phyloP scores from a whole-genome alignment of 2,329 filamentous ascomycete species.

The Dactylellina haptotyla region DNA sequence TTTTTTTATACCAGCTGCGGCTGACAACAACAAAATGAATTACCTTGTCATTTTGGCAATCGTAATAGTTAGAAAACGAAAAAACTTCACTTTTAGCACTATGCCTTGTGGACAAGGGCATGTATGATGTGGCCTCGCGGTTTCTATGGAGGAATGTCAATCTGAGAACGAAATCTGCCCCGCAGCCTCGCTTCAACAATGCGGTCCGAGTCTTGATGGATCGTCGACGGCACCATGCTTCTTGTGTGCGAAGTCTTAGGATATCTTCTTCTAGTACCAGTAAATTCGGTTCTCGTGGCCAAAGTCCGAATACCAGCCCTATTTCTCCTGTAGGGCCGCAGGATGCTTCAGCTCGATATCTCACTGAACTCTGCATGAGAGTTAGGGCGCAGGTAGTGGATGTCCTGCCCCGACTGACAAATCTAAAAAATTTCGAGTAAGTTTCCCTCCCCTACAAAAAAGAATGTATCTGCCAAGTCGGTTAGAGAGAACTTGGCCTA shows the following conservation, averaged over 20 bases:
- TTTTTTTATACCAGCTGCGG: conserved; percentile 47
- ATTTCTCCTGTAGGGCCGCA: conserved; percentile 40
- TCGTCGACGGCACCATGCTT: conserved; percentile 47
- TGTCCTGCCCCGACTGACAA: conserved; percentile 43
- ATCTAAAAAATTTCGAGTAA: conserved; percentile 51
- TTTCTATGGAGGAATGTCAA: conserved; percentile 52
- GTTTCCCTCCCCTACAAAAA: not conserved
- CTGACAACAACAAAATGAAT: conserved; percentile 52
- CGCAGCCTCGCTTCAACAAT: conserved; percentile 45
- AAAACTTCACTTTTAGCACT: conserved; percentile 51
- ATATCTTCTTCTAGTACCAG: conserved; percentile 51
- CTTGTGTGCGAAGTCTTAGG: conserved; percentile 45
- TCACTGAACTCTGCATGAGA: conserved; percentile 47
- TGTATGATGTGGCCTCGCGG: conserved; percentile 51
- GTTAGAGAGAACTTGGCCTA: not conserved
- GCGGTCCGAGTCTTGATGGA: conserved; percentile 51
- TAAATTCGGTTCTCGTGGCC: conserved; percentile 46
- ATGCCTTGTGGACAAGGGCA: conserved; percentile 49
- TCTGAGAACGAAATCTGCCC: conserved; percentile 47
- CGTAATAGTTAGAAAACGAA: conserved; percentile 52
- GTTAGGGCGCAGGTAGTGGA: conserved; percentile 51
- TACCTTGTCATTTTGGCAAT: conserved; percentile 21
- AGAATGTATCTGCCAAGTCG: not conserved
- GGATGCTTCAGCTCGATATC: conserved; percentile 46
- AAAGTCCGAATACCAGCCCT: conserved; percentile 42